Evolutionary conservation across 2,329 filamentous ascomycete genomes (phyloP), one percentile per base, ranked within the genome.

Genomic region (Fusarium subglutinans): DNA sequence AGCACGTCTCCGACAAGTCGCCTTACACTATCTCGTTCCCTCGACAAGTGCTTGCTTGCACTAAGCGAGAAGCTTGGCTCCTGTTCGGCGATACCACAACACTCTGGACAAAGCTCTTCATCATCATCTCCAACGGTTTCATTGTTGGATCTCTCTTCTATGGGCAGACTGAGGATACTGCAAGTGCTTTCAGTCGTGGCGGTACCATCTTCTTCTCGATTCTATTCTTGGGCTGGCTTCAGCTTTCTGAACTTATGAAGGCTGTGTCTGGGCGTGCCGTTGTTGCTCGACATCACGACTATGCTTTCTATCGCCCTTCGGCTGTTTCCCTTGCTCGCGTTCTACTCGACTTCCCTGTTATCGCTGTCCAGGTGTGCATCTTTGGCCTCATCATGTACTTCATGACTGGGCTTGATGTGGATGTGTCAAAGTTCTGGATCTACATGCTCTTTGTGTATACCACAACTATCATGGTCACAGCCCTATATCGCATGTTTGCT

Each of bases 81-180:
- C 86, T 94, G 5, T 89, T 90, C 82, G 93, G 93, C 44, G 93
- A 97, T 81, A 91, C 88, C 68, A 91, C 90, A 2, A 92, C 93
- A 0, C 86, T 96, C 3, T 92, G 91, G 80, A 96, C 93, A 45
- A 96, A 96, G 75, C 87, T 93, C 67, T 93, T 94, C 82, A 94
- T 94, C 79, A 93, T 95, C 76, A 82, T 96, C 65, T 88, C 91
- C 65, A 93, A 94, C 80, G 85, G 82, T 9, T 86, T 97, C 15
- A 93, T 97, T 70, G 91, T 95, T 61, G 92, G 93, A 4, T 94
- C 92, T 5, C 86, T 96, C 24, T 96, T 96, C 83, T 94, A 94
- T 77, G 89, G 93, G 69, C 83, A 93, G 37, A 82, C 87, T 2
- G 73, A 83, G 2, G 85, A 87, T 51, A 93, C 92, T 0, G 81